Evolutionary conservation across 176 grass and related monocot genomes (phyloP).

Genomic region (Neostapfia colusana): DNA sequence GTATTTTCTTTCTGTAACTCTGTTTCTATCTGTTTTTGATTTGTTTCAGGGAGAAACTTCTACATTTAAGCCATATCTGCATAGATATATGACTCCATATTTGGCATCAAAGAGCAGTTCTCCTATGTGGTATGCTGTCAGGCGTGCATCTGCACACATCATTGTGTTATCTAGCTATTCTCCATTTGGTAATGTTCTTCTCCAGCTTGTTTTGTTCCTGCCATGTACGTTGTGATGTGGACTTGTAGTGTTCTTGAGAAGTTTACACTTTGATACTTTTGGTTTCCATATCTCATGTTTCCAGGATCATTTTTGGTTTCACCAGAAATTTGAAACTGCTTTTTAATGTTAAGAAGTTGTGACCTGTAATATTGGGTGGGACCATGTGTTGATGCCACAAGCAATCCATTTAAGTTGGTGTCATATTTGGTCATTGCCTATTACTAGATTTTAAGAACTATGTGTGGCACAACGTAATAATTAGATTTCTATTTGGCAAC

Average conservation of each 20-base stretch:
- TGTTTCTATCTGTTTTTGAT: slow-evolving; percentile 15
- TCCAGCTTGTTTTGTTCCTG: slow-evolving; percentile 22
- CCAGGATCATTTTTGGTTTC: background rate
- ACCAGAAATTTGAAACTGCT: slow-evolving; percentile 12
- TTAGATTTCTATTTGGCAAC: background rate
- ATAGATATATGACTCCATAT: slow-evolving; percentile 74
- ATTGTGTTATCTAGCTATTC: slow-evolving; percentile 99
- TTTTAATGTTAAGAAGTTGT: background rate
- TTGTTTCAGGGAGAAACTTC: slow-evolving; percentile 66
- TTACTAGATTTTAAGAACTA: slow-evolving; percentile 18
- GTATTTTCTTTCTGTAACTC: slow-evolving; percentile 17
- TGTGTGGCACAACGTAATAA: background rate
- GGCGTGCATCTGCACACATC: slow-evolving; percentile 90
- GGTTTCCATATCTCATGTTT: background rate
- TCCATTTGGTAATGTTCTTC: slow-evolving; percentile 71
- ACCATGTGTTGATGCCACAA: background rate
- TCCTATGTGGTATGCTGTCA: slow-evolving; percentile 92
- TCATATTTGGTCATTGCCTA: background rate
- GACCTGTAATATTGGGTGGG: background rate
- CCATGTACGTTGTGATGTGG: slow-evolving; percentile 15
- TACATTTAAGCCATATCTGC: slow-evolving; percentile 77
- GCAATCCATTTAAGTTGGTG: background rate
- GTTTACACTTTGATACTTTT: background rate
- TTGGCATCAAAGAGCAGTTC: slow-evolving; percentile 87
- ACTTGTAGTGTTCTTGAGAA: background rate